These are phyloP conservation scores for Sporothrix phasma DNA, from an alignment of 2,329 filamentous ascomycete genomes.

Conservation along the genomic window DNA sequence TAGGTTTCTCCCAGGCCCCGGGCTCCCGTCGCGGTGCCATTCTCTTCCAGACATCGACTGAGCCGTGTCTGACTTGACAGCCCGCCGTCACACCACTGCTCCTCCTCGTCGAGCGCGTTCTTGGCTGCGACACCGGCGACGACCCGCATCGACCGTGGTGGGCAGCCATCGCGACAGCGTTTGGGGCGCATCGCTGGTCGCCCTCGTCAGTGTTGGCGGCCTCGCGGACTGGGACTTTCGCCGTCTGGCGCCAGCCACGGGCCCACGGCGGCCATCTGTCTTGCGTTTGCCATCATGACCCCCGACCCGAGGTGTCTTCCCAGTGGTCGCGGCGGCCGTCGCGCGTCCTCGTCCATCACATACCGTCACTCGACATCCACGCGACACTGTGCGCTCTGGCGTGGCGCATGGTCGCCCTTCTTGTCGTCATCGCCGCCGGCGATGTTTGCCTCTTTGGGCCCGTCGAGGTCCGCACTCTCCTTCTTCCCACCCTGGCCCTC, in stretches of 20 bases:
- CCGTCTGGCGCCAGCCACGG: background rate
- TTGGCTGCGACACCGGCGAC: background rate
- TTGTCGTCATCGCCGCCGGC: background rate
- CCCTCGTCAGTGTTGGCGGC: background rate
- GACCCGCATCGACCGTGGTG: background rate
- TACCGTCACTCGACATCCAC: background rate
- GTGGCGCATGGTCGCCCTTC: background rate
- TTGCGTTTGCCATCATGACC: background rate
- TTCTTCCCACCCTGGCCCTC: conserved; percentile 17
- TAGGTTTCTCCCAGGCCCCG: too few species aligned
- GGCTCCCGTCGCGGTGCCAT: too few species aligned
- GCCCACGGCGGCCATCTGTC: background rate
- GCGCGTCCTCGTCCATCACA: background rate
- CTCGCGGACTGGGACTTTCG: background rate
- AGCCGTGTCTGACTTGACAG: too few species aligned
- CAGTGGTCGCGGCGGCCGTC: background rate
- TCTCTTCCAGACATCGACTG: too few species aligned
- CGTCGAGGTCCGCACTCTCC: background rate
- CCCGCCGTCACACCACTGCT: background rate
- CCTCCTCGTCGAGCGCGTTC: background rate
- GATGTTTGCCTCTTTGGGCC: background rate
- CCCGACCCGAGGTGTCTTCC: background rate
- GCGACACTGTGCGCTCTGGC: background rate
- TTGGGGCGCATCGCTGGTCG: background rate
- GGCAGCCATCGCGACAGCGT: background rate